Percentiles rank a stretch among this genome's conserved stretches.
These are phyloP conservation scores for Yarrowia galli DNA, from an alignment of 1,139 yeast species.

Conservation along the genomic window DNA sequence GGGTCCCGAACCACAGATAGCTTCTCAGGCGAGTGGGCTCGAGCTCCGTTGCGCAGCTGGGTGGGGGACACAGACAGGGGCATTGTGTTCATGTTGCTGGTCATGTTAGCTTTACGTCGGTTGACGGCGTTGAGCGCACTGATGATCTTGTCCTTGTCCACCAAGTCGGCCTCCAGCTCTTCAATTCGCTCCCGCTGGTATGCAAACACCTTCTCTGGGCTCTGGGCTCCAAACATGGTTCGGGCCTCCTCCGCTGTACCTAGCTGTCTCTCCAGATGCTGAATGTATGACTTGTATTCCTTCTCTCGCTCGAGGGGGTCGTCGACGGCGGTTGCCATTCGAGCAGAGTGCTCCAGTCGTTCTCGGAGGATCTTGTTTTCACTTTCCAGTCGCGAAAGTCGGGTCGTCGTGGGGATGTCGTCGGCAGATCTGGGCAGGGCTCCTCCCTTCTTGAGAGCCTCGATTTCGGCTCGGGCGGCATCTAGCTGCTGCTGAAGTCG, in stretches of 20 bases:
- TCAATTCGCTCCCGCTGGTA: constrained; percentile 76
- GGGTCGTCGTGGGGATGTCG: constrained; percentile 40
- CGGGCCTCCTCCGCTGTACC: constrained; percentile 50
- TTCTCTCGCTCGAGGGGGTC: constrained; percentile 57
- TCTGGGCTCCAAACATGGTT: constrained; percentile 38
- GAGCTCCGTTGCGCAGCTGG: constrained; percentile 16
- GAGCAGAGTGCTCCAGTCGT: constrained; percentile 69
- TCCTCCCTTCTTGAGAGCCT: constrained; percentile 42
- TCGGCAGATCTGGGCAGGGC: constrained; percentile 10
- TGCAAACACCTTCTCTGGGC: constrained; percentile 51
- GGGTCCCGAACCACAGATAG: constrained; percentile 26
- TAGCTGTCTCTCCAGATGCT: constrained; percentile 67
- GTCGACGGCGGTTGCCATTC: constrained; percentile 51
- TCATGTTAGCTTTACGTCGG: constrained; percentile 47
- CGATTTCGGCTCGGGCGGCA: constrained; percentile 52
- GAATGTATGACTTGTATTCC: constrained; percentile 68
- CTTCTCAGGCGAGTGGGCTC: constrained; percentile 10
- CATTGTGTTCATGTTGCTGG: constrained; percentile 38
- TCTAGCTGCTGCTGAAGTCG: constrained; percentile 52
- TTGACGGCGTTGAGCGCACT: constrained; percentile 59
- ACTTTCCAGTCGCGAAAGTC: constrained; percentile 60
- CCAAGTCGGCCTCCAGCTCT: constrained; percentile 66
- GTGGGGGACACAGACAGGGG: constrained; percentile 27
- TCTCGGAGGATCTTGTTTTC: constrained; percentile 70
- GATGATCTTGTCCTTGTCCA: constrained; percentile 79